Base-by-base conservation (phyloP, 1,284 basidiomycete species). In the Naganishia cerealis region DNA sequence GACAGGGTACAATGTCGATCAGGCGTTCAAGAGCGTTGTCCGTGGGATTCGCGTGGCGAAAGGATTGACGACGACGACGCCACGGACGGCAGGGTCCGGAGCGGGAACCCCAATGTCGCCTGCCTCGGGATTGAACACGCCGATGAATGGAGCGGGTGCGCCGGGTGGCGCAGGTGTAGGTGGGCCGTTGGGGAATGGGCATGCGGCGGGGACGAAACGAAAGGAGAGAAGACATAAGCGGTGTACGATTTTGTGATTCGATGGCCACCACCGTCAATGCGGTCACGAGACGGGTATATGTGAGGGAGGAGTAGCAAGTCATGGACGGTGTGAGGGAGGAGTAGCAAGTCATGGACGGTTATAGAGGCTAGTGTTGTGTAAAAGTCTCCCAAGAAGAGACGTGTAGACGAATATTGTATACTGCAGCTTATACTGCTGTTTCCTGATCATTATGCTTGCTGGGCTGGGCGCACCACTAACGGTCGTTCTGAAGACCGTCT, bases 1-100 rank as follows among this genome's bases (percentile, higher is more conserved):
- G 84, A 93, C 91, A 62, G 89, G 94, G 59, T 86, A 90, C 77
- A 97, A 98, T 79, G 96, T 99, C 71, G 94, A 99, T 80, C 86
- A 88, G 59, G 87, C 95, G 39, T 99, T 99, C 83, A 91, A 86
- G 79, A 89, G 88, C 73, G 86, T 98, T 68, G 93, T 99, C 57
- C 88, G 94, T 72, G 87, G 90, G 72, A 88, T 99, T 78, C 88
- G 62, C 70, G 71, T 26, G 54, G 58, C 42, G 18, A 71, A 63
- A 69, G 70, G 61, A 57, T 55, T 48, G 52, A 66, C 26, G 67
- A 39, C 46, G 4, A 52, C 48, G 57, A 43, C 21, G 57, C 9
- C 42, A 26, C 38, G 7, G 50, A 40, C 16, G 62, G 46, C 26
- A 50, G 46, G 46, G 21, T 50, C 46, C 21, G 56, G 42, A 18